These are phyloP conservation scores for Hypsizygus ulmarius DNA, from an alignment of 1,284 basidiomycete genomes.

Conservation along the genomic window DNA sequence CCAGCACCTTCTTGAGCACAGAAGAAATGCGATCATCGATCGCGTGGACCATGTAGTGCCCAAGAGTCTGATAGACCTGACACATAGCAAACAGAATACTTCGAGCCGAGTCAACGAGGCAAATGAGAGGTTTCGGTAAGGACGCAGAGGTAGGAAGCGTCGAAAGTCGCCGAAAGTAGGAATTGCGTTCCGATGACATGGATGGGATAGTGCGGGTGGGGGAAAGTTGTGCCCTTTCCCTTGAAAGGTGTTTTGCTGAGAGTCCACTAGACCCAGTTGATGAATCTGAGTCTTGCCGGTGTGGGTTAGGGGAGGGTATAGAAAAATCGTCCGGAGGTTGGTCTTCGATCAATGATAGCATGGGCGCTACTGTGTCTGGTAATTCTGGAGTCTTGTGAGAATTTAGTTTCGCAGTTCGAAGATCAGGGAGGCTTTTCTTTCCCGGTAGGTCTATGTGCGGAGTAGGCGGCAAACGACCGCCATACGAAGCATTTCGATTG, in stretches of 20 bases:
- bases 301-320: slow-evolving; percentile 40
- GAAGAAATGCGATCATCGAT: slow-evolving; percentile 85
- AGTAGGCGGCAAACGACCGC: slow-evolving; percentile 36
- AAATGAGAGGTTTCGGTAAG: slow-evolving; percentile 72
- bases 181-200: slow-evolving; percentile 81
- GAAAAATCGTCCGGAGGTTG: slow-evolving; percentile 35
- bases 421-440: slow-evolving; percentile 88
- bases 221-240: slow-evolving; percentile 39
- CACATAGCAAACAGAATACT: slow-evolving; percentile 92
- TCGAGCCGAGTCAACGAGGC: slow-evolving; percentile 84
- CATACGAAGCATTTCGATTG: slow-evolving; percentile 59
- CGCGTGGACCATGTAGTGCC: slow-evolving; percentile 86
- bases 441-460: slow-evolving; percentile 42
- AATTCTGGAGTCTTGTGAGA: slow-evolving; percentile 28
- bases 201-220: slow-evolving; percentile 48
- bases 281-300: slow-evolving; percentile 45
- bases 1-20: slow-evolving; percentile 80
- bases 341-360: slow-evolving; percentile 16
- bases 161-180: slow-evolving; percentile 89
- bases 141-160: slow-evolving; percentile 71
- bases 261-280: slow-evolving; percentile 32
- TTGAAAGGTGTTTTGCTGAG: slow-evolving; percentile 28
- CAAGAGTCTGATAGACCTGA: slow-evolving; percentile 88
- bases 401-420: slow-evolving; percentile 57
- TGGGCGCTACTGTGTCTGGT: slow-evolving; percentile 15